Base-by-base conservation (phyloP, 805 yeast species). In the Tetrapisispora phaffii region DNA sequence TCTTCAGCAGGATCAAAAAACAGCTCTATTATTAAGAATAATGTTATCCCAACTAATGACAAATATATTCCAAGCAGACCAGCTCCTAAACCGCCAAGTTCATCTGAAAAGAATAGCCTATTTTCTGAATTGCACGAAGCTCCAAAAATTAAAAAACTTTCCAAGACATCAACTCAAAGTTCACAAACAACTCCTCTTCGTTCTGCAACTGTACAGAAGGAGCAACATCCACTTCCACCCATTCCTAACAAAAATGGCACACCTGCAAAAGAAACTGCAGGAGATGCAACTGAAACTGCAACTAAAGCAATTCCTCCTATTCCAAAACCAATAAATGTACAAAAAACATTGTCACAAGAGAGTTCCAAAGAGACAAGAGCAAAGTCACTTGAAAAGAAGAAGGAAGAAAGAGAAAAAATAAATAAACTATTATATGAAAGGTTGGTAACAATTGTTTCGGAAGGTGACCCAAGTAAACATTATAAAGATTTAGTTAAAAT, bases 401-500 rank as follows among this genome's bases (percentile, higher is more conserved):
- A 90, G 41, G 96, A 86, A 58, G 85, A 85, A 43, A 81, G 86
- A 60, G 80, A 77, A 50, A 75, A 77, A 46, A 76, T 76, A 56
- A 87, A 85, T 53, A 78, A 74, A 42, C 85, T 84, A 56, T 80
- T 85, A 15, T 49, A 49, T 32, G 75, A 77, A 39, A 83, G 79
- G 55, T 70, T 93, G 41, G 72, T 76, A 45, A 77, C 79, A 34
- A 89, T 89, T 40, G 90, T 96, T 57, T 74, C 87, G 1, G 79
- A 77, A 28, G 93, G 89, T 7, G 94, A 93, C 65, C 98, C 98
- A 12, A 76, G 79, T 28, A 70, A 70, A 44, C 60, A 75, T 41
- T 93, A 85, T 63, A 69, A 72, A 38, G 80, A 79, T 57, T 71
- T 90, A 50, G 73, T 76, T 33, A 89, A 90, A 63, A 82, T 93